phyloP scores from a whole-genome alignment of 257 asterid genomes.

The Solanum chiquidenum region DNA sequence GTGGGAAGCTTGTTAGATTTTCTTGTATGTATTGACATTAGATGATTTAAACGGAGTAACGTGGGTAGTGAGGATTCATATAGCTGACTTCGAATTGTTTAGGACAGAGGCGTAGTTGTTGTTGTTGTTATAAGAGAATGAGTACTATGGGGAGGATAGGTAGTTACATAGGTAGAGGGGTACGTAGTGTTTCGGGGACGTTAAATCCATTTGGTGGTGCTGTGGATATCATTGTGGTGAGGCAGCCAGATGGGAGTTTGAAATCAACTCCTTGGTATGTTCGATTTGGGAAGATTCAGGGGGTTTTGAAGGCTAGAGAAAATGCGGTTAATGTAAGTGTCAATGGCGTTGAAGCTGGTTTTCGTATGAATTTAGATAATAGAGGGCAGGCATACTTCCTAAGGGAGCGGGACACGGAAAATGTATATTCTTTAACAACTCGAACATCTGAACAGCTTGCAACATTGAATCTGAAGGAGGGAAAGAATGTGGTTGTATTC shows the following conservation, averaged over 20 bases:
- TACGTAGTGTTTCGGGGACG: slow-evolving; percentile 5
- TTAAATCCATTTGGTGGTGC: slow-evolving; percentile 33
- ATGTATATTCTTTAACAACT: slow-evolving; percentile 15
- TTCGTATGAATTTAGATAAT: slow-evolving; percentile 51
- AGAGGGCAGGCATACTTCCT: slow-evolving; percentile 62
- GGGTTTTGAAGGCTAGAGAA: slow-evolving; percentile 54
- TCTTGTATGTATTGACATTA: background rate
- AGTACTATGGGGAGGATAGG: slow-evolving; percentile 69
- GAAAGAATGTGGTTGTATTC: slow-evolving; percentile 50
- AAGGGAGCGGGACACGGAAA: slow-evolving; percentile 37
- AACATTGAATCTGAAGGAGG: slow-evolving; percentile 53
- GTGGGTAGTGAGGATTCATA: background rate
- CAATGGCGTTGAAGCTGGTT: slow-evolving; percentile 51
- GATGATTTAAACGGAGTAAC: background rate
- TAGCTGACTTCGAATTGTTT: background rate
- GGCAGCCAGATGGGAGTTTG: slow-evolving; percentile 15
- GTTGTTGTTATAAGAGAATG: slow-evolving; percentile 16
- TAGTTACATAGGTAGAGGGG: slow-evolving; percentile 35
- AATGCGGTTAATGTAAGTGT: slow-evolving; percentile 47
- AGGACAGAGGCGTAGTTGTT: background rate
- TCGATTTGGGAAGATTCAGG: slow-evolving; percentile 15
- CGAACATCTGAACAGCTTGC: slow-evolving; percentile 66
- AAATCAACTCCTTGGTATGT: slow-evolving; percentile 21
- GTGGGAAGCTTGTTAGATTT: background rate
- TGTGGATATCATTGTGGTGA: slow-evolving; percentile 18